Evolutionary conservation across 805 yeast genomes (phyloP), one percentile per base, ranked within the genome.

Genomic region (Ogataea siamensis): DNA sequence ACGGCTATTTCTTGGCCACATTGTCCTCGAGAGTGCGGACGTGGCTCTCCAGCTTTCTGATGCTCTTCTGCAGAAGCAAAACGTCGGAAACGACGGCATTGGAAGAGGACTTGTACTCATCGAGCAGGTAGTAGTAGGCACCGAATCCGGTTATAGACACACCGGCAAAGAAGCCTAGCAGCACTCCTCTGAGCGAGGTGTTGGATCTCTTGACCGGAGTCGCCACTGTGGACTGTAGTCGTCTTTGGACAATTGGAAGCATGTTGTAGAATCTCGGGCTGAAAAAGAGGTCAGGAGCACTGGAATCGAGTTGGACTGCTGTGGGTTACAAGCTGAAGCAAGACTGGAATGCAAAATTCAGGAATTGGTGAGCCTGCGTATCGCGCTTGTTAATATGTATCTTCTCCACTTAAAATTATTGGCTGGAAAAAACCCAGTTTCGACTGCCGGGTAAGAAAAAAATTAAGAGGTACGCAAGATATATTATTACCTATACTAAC

Each of bases 151-250:
- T 83, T 45, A 73, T 58, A 15, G 87, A 68, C 25, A 82, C 83
- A 30, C 96, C 95, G 20, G 80, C 67, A 38, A 87, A 71, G 62
- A 87, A 87, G 2, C 96, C 96, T 38, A 85, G 66, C 46, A 87
- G 67, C 5, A 74, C 76, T 12, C 68, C 67, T 43, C 51, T 62
- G 36, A 63, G 51, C 18, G 65, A 58, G 15, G 55, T 47, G 13
- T 37, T 39, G 32, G 41, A 32, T 27, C 51, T 53, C 38, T 42
- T 57, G 20, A 39, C 39, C 5, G 57, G 43, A 15, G 39, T 23
- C n/a, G 40, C 37, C 24, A 43, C 37, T 5, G 55, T 54, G 7
- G 54, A 34, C 25, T 54, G 54, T 29, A 47, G 39, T 50, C 58
- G 49, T 35, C 42, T 47, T 17, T 37, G 37, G 32, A 45, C 26